These are phyloP conservation scores for Pleurotus sapidus DNA, from an alignment of 768 basidiomycete species.

Conservation along the genomic window DNA sequence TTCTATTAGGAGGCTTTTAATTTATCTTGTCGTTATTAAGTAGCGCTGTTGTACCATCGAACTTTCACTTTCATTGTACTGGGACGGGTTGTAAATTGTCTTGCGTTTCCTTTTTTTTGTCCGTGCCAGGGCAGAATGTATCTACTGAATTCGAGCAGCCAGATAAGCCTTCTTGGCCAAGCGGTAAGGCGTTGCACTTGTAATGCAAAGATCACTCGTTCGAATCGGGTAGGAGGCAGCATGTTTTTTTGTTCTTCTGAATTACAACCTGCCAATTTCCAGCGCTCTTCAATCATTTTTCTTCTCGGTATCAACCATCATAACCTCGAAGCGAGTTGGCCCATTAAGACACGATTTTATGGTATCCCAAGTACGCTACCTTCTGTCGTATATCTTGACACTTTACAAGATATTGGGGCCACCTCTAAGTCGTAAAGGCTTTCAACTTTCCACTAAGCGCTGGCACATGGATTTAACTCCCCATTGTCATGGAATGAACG, in stretches of 20 bases:
- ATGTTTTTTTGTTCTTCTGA: background rate
- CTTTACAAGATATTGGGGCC: no score
- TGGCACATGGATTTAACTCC: background rate
- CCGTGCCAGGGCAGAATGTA: background rate
- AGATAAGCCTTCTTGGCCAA: conserved; percentile 2
- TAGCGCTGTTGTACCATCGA: no score
- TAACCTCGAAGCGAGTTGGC: no score
- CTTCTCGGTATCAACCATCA: background rate
- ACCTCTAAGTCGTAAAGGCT: no score
- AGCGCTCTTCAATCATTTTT: background rate
- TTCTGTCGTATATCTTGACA: no score
- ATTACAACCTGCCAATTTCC: background rate
- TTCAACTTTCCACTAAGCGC: background rate
- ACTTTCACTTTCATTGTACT: no score
- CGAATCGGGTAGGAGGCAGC: conserved; percentile 6
- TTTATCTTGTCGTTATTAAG: no score
- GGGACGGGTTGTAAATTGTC: no score
- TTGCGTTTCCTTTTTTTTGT: no score
- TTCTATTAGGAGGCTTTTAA: no score
- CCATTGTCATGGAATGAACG: conserved; percentile 13
- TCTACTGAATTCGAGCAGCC: background rate
- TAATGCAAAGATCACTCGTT: conserved; percentile 8
- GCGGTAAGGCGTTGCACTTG: conserved; percentile 8
- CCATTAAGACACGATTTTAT: no score
- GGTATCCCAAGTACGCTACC: no score